Conservation (phyloP, 2,329 filamentous ascomycete species). For the Fusarium gaditjirri region DNA sequence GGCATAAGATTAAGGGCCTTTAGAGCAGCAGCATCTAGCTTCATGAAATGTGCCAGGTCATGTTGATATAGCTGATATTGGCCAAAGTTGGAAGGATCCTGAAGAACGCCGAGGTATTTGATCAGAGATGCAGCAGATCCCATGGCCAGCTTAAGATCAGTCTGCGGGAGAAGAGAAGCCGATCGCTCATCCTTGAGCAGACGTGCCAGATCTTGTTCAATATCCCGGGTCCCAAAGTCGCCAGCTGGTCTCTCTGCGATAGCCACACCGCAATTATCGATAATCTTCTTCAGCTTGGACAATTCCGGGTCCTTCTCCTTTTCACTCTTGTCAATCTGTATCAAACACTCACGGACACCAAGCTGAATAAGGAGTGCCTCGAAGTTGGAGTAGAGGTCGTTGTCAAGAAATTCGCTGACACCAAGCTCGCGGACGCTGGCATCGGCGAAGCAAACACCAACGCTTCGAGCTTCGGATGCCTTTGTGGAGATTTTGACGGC, state of each 20-base stretch:
- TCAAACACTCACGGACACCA: slow-evolving; percentile 90
- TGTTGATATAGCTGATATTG: slow-evolving; percentile 98
- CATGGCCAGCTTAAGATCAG: slow-evolving; percentile 95
- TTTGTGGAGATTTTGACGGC: slow-evolving; percentile 94
- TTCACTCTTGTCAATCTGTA: slow-evolving; percentile 80
- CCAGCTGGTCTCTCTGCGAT: slow-evolving; percentile 79
- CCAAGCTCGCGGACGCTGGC: slow-evolving; percentile 95
- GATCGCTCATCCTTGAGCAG: slow-evolving; percentile 88
- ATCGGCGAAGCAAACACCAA: slow-evolving; percentile 98
- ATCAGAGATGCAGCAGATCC: slow-evolving; percentile 92
- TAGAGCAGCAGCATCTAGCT: slow-evolving; percentile 91
- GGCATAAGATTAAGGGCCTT: slow-evolving; percentile 98
- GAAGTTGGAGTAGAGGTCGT: slow-evolving; percentile 97
- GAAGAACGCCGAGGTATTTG: slow-evolving; percentile 90
- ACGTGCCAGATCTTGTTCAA: slow-evolving; percentile 92
- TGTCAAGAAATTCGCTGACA: slow-evolving; percentile 98
- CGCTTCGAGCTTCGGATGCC: slow-evolving; percentile 82
- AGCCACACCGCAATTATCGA: slow-evolving; percentile 91
- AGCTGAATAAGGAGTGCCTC: slow-evolving; percentile 96
- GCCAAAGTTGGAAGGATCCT: slow-evolving; percentile 93
- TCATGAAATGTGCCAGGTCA: slow-evolving; percentile 97
- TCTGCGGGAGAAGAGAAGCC: slow-evolving; percentile 82
- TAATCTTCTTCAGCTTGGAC: slow-evolving; percentile 85
- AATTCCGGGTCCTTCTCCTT: slow-evolving; percentile 92
- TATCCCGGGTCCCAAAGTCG: slow-evolving; percentile 90